Percentiles rank a stretch among this genome's conserved stretches.
Conservation (phyloP, 1,284 basidiomycete species). For the Ustilago hordei region DNA sequence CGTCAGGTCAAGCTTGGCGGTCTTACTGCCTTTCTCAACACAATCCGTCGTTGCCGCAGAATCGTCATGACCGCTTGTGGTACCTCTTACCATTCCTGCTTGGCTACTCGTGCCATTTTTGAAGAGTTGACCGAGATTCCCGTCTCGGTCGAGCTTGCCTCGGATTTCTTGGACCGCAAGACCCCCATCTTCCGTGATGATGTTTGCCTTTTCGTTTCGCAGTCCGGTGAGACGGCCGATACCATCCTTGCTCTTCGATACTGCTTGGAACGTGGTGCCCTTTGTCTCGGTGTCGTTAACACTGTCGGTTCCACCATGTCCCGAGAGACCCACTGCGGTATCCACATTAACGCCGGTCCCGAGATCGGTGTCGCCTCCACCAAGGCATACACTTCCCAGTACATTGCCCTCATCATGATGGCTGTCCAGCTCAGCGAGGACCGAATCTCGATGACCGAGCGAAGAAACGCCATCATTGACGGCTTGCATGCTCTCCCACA, state of each 20-base stretch:
- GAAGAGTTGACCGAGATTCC: conserved; percentile 99
- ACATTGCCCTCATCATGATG: conserved; percentile 98
- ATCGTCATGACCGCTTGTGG: conserved; percentile 98
- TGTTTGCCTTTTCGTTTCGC: conserved; percentile 94
- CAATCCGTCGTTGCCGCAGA: conserved; percentile 92
- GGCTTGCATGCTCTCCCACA: conserved; percentile 88
- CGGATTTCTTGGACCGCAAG: conserved; percentile 98
- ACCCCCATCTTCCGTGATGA: conserved; percentile 99
- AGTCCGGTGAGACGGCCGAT: conserved; percentile 98
- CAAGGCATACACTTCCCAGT: conserved; percentile 99
- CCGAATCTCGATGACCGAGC: conserved; percentile 88
- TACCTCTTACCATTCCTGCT: conserved; percentile 95
- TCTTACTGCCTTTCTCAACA: conserved; percentile 91
- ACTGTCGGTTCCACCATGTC: conserved; percentile 98
- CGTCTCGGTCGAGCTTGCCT: conserved; percentile 95
- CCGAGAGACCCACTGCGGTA: conserved; percentile 98
- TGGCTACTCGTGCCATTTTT: conserved; percentile 98
- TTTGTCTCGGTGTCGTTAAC: conserved; percentile 95
- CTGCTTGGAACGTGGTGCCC: conserved; percentile 94
- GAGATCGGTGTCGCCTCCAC: conserved; percentile 99
- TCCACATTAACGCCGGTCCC: conserved; percentile 99
- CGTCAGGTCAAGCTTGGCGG: conserved; percentile 93
- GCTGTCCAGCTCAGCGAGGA: conserved; percentile 97
- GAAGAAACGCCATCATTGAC: conserved; percentile 92
- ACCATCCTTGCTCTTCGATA: conserved; percentile 96